Conservation (phyloP, 495 filamentous ascomycete genomes). For the Penicillium steckii region DNA sequence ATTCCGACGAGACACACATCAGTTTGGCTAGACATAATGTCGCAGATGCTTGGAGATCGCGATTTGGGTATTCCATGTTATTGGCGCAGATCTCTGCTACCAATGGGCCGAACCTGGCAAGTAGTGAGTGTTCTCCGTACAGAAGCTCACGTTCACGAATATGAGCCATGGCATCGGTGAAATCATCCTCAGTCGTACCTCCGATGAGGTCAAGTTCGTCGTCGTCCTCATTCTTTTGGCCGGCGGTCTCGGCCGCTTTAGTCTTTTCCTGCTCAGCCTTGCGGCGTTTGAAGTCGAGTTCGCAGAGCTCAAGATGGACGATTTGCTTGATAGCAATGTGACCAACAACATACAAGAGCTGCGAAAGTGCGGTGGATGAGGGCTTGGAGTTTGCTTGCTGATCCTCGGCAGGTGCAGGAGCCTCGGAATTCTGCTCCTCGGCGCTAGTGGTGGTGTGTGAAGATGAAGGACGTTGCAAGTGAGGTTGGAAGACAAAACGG, state of each 20-base stretch:
- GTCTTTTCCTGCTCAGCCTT: slow-evolving; percentile 94
- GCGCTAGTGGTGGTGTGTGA: slow-evolving; percentile 27
- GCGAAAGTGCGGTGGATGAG: slow-evolving; percentile 73
- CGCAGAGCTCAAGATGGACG: slow-evolving; percentile 97
- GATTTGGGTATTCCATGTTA: slow-evolving; percentile 84
- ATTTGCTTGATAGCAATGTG: slow-evolving; percentile 99
- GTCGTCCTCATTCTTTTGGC: slow-evolving; percentile 49
- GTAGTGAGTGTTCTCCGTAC: slow-evolving; percentile 79
- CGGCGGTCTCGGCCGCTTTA: slow-evolving; percentile 53
- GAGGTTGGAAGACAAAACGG: slow-evolving; percentile 67
- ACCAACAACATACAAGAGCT: slow-evolving; percentile 92
- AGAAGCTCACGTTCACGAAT: slow-evolving; percentile 93
- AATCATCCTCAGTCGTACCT: slow-evolving; percentile 97
- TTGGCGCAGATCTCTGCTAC: slow-evolving; percentile 92
- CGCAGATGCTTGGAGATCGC: slow-evolving; percentile 84
- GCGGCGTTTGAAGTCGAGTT: slow-evolving; percentile 93
- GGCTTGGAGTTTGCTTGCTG: slow-evolving; percentile 31
- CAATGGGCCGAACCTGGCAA: slow-evolving; percentile 86
- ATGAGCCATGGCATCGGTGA: slow-evolving; percentile 91
- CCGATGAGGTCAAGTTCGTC: slow-evolving; percentile 96
- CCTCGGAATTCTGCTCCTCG: slow-evolving; percentile 50
- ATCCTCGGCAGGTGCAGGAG: slow-evolving; percentile 32
- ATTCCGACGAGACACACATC: slow-evolving; percentile 95
- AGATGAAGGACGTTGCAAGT: slow-evolving; percentile 32
- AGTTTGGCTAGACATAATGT: slow-evolving; percentile 97